phyloP scores from a whole-genome alignment of 495 filamentous ascomycete species.

The Bacidia rubella region DNA sequence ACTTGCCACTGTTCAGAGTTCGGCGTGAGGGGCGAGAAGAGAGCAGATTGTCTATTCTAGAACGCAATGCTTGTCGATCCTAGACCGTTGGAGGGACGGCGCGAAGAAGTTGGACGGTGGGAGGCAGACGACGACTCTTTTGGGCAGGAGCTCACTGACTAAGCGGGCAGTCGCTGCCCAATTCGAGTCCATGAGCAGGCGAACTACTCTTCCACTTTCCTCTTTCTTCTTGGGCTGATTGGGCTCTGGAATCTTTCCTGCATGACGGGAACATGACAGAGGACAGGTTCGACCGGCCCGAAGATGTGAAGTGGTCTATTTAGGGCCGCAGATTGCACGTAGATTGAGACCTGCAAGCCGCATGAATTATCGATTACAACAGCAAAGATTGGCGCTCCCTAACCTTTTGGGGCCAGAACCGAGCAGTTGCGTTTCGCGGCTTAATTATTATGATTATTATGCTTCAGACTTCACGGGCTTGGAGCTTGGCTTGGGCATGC shows the following conservation, averaged over 20 bases:
- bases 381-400: no score
- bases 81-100: neutral
- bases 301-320: neutral
- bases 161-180: neutral
- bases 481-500: no score
- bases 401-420: neutral
- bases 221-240: neutral
- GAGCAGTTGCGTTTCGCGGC: neutral
- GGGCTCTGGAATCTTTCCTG: neutral
- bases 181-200: neutral
- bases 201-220: neutral
- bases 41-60: neutral
- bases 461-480: no score
- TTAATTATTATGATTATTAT: no score
- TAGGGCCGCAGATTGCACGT: neutral
- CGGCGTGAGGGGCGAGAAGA: neutral
- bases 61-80: slow-evolving; percentile 1
- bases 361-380: no score
- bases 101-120: neutral
- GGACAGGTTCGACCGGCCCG: neutral
- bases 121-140: neutral
- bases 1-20: no score
- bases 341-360: neutral
- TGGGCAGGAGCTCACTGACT: neutral
- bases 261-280: neutral